Percentiles rank a stretch among this genome's conserved stretches.
phyloP scores from a whole-genome alignment of 1,284 basidiomycete genomes.

The Earliella scabrosa region DNA sequence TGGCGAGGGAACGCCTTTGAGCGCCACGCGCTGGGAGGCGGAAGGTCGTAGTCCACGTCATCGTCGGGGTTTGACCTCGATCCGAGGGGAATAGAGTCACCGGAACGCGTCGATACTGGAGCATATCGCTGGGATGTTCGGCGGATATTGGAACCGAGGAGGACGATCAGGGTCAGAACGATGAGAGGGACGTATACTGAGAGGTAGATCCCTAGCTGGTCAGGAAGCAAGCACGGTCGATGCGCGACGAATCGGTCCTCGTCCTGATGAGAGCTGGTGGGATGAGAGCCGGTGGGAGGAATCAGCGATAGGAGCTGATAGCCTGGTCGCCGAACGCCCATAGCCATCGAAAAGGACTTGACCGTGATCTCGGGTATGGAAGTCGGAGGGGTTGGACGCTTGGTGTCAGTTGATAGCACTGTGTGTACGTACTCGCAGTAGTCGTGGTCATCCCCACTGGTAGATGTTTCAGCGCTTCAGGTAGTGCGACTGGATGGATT shows the following conservation, averaged over 20 bases:
- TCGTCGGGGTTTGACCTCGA: neutral
- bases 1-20: slow-evolving; percentile 17
- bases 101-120: neutral
- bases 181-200: slow-evolving; percentile 53
- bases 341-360: slow-evolving; percentile 64
- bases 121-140: slow-evolving; percentile 27
- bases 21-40: slow-evolving; percentile 24
- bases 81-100: slow-evolving; percentile 10
- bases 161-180: slow-evolving; percentile 38
- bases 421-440: slow-evolving; percentile 62
- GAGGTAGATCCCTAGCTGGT: slow-evolving; percentile 59
- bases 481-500: neutral
- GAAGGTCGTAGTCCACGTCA: slow-evolving; percentile 18
- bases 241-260: slow-evolving; percentile 37
- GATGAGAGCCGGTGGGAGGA: slow-evolving; percentile 29
- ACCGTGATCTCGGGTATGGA: slow-evolving; percentile 59
- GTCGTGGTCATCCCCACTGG: slow-evolving; percentile 70
- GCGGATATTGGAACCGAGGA: slow-evolving; percentile 30
- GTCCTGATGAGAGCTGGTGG: slow-evolving; percentile 21
- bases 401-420: slow-evolving; percentile 28
- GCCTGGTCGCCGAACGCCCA: slow-evolving; percentile 60
- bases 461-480: neutral
- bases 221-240: slow-evolving; percentile 58
- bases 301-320: slow-evolving; percentile 67
- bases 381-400: slow-evolving; percentile 20